Base-by-base conservation (phyloP, 305 asterid species). In the Petunia hybrid region DNA sequence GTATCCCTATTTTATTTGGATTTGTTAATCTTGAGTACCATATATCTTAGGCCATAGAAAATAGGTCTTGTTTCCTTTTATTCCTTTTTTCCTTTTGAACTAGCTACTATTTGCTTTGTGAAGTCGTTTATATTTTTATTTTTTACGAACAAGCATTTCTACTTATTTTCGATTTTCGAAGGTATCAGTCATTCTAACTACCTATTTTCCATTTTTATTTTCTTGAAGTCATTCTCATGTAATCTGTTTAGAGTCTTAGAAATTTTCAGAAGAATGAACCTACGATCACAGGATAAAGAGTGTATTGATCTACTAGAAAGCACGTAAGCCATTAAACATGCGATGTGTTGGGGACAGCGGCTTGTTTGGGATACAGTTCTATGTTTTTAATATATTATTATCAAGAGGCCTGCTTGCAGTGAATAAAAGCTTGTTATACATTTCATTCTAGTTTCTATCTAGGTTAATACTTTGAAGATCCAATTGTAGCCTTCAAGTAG, bases 1-100 rank as follows among this genome's bases (percentile, higher is more conserved):
- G 43, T 69, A 57, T 8, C n/a, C 6, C 35, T 35, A 73, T 48
- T 73, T 36, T 51, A 73, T 73, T 73, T 31, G 77, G 13, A 48
- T 71, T 66, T 7, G 5, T 2, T 46, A 70, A 46, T 1, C 13
- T 5, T 1, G 22, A 10, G 31, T 22, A 22, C 31, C 31, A 22
- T 22, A 22, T 16, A 12, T 3, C 6, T 4, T 10, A 10, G 4
- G 4, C n/a, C 60, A 55, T 5, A 9, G 56, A 48, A 48, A 48
- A 9, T 48, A 2, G 56, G 56, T 2, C 0, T 48, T 1, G 4
- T 48, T 48, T 48, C 56, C 56, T 48, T 48, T 48, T 13, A 8
- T 48, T 48, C 10, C 14, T 48, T 9, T 48, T 48, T 48, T 6
- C 60, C 4, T 13, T 67, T 67, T 42, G 55, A 67, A 53, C 14